Evolutionary conservation across 768 basidiomycete species (phyloP).

Genomic region (Russula earlei): DNA sequence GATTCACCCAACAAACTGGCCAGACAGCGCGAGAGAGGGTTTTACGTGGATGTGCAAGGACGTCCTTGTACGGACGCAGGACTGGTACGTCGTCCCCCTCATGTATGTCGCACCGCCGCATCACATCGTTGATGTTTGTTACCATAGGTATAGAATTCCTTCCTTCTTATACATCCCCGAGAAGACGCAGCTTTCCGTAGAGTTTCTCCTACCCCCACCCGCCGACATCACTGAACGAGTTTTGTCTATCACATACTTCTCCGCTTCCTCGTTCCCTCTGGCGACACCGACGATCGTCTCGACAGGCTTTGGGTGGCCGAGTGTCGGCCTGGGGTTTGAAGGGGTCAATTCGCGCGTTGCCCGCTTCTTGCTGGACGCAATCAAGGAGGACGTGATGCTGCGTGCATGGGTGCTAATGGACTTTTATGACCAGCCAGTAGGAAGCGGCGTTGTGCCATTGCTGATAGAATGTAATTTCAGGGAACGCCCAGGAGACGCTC

Average conservation of each 20-base stretch:
- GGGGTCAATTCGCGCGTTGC: slow-evolving; percentile 76
- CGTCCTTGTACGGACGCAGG: slow-evolving; percentile 65
- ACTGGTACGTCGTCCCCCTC: slow-evolving; percentile 51
- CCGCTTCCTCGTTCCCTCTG: slow-evolving; percentile 72
- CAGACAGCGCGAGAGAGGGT: slow-evolving; percentile 59
- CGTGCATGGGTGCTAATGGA: slow-evolving; percentile 75
- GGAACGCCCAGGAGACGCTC: slow-evolving; percentile 24
- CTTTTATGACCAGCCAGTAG: slow-evolving; percentile 52
- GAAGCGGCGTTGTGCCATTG: slow-evolving; percentile 47
- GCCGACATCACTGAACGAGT: slow-evolving; percentile 29
- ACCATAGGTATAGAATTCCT: slow-evolving; percentile 64
- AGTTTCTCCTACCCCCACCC: slow-evolving; percentile 39
- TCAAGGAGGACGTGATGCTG: slow-evolving; percentile 33
- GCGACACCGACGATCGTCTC: slow-evolving; percentile 72
- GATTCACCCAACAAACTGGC: slow-evolving; percentile 84
- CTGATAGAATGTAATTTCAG: slow-evolving; percentile 73
- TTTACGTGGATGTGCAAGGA: slow-evolving; percentile 75
- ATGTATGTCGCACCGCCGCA: neutral
- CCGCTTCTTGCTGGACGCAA: slow-evolving; percentile 54
- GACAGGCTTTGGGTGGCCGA: slow-evolving; percentile 77
- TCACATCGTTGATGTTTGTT: neutral
- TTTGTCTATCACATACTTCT: slow-evolving; percentile 71
- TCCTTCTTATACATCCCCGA: slow-evolving; percentile 79
- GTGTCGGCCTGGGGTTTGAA: slow-evolving; percentile 66
- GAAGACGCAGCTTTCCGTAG: slow-evolving; percentile 53